A percentile compares a stretch with the other conserved stretches of the same genome.
phyloP scores from a whole-genome alignment of 1,284 basidiomycete genomes.

The Anthracocystis walkeri region DNA sequence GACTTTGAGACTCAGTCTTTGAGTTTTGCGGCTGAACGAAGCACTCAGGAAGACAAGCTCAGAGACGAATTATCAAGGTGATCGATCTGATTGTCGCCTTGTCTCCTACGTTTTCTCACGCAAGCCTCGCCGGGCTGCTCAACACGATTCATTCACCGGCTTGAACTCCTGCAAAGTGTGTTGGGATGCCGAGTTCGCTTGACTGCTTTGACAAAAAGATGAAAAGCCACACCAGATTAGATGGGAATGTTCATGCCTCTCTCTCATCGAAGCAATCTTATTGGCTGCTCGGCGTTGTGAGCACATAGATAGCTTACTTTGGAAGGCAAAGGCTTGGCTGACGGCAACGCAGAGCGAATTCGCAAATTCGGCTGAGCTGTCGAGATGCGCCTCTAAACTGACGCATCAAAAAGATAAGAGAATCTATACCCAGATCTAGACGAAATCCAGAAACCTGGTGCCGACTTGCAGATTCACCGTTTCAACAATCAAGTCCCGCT shows the following conservation, averaged over 20 bases:
- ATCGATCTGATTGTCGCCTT: not conserved
- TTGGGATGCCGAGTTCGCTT: not conserved
- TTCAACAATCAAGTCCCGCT: conserved; percentile 1
- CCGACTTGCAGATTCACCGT: not conserved
- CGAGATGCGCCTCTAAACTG: not conserved
- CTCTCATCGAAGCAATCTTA: conserved; percentile 8
- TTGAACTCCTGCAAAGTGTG: not conserved
- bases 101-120: not conserved
- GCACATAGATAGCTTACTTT: conserved; percentile 14
- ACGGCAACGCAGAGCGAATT: not conserved
- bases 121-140: not conserved
- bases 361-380: not conserved
- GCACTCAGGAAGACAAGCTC: not conserved
- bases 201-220: not conserved
- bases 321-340: not conserved
- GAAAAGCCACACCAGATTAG: conserved; percentile 12
- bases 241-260: not conserved
- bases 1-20: conserved; percentile 1
- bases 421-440: not conserved
- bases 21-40: not conserved
- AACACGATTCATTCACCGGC: not conserved
- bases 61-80: not conserved
- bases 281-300: conserved; percentile 29
- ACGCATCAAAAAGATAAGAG: conserved; percentile 17
- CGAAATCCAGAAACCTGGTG: conserved; percentile 3